Conservation (phyloP, 805 yeast species). For the Deakozyma indianensis region DNA sequence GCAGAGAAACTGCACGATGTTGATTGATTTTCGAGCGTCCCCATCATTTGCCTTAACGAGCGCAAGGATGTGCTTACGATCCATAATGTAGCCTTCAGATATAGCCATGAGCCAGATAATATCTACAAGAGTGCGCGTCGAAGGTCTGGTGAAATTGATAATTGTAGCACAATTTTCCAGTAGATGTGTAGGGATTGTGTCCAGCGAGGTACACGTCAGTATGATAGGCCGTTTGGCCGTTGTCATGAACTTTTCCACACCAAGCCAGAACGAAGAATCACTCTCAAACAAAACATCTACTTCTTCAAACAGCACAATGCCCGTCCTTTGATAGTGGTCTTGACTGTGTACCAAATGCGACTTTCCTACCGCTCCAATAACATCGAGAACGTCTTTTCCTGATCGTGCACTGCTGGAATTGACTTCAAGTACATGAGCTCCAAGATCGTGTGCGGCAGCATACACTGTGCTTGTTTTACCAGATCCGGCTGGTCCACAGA, state of each 20-base stretch:
- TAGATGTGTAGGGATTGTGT: background rate
- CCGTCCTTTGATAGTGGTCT: constrained; percentile 20
- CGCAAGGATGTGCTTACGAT: background rate
- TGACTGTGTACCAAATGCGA: constrained; percentile 49
- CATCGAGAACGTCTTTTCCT: constrained; percentile 48
- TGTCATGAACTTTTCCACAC: constrained; percentile 43
- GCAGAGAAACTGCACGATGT: background rate
- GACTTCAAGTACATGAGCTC: constrained; percentile 65
- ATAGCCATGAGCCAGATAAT: background rate
- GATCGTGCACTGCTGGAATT: constrained; percentile 63
- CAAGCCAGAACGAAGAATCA: constrained; percentile 68
- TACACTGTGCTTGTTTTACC: constrained; percentile 64
- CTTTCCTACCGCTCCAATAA: constrained; percentile 61
- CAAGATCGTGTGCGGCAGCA: constrained; percentile 43
- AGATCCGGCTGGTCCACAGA: constrained; percentile 50
- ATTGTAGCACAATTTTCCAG: background rate
- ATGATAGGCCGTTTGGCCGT: constrained; percentile 34
- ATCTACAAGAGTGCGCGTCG: background rate
- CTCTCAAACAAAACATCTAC: constrained; percentile 63
- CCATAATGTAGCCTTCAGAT: background rate
- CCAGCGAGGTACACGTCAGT: background rate
- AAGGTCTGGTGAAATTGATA: background rate
- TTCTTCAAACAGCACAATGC: constrained; percentile 62
- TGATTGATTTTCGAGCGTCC: background rate
- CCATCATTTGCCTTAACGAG: background rate